phyloP scores from a whole-genome alignment of 371 early-diverging fungal genomes.

The Cokeromyces recurvatus region DNA sequence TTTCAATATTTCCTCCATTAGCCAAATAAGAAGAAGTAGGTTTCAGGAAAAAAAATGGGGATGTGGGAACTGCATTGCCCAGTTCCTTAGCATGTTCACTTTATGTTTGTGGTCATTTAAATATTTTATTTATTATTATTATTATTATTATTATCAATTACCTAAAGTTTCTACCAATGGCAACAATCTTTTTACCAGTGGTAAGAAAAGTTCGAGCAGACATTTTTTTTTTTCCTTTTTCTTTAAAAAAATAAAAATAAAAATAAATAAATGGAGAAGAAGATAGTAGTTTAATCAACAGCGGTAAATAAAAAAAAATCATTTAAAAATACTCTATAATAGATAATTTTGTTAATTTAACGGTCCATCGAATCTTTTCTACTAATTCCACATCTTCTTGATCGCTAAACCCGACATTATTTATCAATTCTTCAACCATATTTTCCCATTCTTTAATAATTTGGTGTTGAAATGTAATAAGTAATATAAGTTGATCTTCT shows the following conservation, averaged over 20 bases:
- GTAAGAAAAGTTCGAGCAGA: constrained; percentile 50
- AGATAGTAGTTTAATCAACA: no score
- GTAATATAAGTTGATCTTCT: constrained; percentile 3
- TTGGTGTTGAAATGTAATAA: constrained; percentile 6
- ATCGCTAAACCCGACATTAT: neutral
- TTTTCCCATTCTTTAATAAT: constrained; percentile 10
- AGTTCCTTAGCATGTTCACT: constrained; percentile 92
- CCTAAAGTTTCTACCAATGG: constrained; percentile 87
- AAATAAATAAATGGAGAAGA: neutral
- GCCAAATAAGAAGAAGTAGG: constrained; percentile 84
- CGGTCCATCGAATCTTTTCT: constrained; percentile 18
- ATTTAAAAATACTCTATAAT: constrained; percentile 14
- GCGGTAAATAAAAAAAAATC: no score
- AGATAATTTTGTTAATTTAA: constrained; percentile 13
- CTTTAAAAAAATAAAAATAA: neutral
- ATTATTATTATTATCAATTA: no score
- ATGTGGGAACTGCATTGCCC: constrained; percentile 82
- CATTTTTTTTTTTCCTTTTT: no score
- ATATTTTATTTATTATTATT: no score
- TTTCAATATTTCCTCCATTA: constrained; percentile 70
- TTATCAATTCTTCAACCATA: constrained; percentile 1
- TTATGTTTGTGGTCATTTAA: neutral
- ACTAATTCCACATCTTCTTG: neutral
- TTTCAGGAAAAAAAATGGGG: constrained; percentile 93
- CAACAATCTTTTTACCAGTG: constrained; percentile 85